A percentile compares a stretch with the other conserved stretches of the same genome.
Evolutionary conservation across 768 basidiomycete genomes (phyloP).

Genomic region (Stropharia rugosoannulata): DNA sequence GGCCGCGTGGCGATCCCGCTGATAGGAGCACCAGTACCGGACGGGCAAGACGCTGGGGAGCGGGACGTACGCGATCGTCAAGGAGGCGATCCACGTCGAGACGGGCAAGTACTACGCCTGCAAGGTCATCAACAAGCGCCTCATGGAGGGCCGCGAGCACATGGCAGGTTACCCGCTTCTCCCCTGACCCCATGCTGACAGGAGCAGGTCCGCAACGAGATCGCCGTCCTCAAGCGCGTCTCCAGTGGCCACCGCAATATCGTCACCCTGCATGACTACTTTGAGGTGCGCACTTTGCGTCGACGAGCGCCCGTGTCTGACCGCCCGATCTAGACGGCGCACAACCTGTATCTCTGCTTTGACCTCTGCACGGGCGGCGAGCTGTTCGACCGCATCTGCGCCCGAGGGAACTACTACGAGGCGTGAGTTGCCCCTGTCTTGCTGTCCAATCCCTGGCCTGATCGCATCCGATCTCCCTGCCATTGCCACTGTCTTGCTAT

Average conservation of each 20-base stretch:
- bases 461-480: too few relatives aligned
- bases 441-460: conserved; percentile 1
- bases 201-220: conserved; percentile 90
- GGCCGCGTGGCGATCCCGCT: neutral
- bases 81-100: conserved; percentile 93
- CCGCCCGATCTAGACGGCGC: conserved; percentile 62
- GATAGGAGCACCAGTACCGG: conserved; percentile 54
- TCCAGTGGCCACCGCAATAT: conserved; percentile 90
- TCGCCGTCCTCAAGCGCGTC: conserved; percentile 89
- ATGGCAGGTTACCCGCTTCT: conserved; percentile 63
- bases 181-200: conserved; percentile 9
- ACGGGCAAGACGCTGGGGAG: conserved; percentile 88
- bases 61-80: conserved; percentile 94
- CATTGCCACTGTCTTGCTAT: too few relatives aligned
- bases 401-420: conserved; percentile 96
- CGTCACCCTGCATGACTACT: conserved; percentile 94
- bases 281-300: conserved; percentile 58
- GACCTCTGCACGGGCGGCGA: conserved; percentile 98
- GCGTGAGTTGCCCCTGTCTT: conserved; percentile 46
- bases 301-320: neutral
- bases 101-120: conserved; percentile 94
- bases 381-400: conserved; percentile 98
- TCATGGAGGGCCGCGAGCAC: conserved; percentile 96
- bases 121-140: conserved; percentile 99
- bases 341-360: conserved; percentile 93